Conservation (phyloP, 2,329 filamentous ascomycete species). For the Scedosporium dehoogii region DNA sequence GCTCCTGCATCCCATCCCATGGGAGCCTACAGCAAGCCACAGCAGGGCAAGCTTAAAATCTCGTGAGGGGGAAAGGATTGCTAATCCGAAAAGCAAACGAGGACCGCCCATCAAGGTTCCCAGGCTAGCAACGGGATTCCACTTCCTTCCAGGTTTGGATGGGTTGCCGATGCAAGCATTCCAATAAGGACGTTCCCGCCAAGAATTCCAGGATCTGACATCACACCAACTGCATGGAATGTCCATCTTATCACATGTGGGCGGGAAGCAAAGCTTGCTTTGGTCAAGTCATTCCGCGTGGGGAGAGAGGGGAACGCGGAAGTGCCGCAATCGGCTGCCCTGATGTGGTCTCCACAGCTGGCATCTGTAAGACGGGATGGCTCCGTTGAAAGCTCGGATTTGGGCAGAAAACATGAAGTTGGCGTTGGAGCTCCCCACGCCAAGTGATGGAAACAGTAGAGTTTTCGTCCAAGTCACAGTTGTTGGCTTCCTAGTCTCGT, state of each 20-base stretch:
- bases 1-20: too few relatives aligned
- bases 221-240: neutral
- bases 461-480: too few relatives aligned
- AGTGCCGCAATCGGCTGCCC: neutral
- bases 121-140: neutral
- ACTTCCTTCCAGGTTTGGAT: neutral
- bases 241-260: neutral
- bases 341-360: too few relatives aligned
- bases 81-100: neutral
- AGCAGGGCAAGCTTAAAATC: neutral
- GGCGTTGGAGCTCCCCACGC: neutral
- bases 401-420: neutral
- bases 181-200: neutral
- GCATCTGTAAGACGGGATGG: too few relatives aligned
- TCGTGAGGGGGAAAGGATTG: neutral
- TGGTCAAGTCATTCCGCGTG: neutral
- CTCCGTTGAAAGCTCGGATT: too few relatives aligned
- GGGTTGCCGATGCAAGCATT: neutral
- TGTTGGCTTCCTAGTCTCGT: neutral
- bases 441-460: neutral
- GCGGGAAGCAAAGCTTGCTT: neutral
- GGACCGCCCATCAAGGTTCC: neutral
- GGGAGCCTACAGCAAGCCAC: neutral
- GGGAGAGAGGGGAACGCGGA: neutral
- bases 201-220: neutral